Base-by-base conservation (phyloP, 495 filamentous ascomycete genomes). In the Penicillium waksmanii region DNA sequence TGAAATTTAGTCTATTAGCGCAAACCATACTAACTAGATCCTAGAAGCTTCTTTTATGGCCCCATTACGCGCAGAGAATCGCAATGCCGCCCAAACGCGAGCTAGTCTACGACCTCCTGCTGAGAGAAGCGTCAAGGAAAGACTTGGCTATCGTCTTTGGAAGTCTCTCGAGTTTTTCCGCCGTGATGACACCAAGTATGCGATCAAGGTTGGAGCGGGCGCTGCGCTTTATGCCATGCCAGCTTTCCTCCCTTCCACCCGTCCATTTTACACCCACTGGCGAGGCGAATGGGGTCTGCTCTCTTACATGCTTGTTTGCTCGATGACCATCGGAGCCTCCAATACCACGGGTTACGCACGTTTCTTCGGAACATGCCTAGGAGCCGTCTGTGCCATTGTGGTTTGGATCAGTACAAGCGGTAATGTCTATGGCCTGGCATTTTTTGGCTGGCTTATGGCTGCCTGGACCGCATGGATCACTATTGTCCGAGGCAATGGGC, bases 271-370 rank as follows among this genome's bases (percentile, higher is more conserved):
- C 66, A 80, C 84, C 19, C 89, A 89, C 62, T 98, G 93, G 93
- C 80, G 94, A 64, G 95, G 94, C 1, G 95, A 98, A 81, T 98
- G 95, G 95, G 95, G 94, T 12, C 79, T 98, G 1, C 71, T 98
- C 38, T 97, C 94, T 0, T 98, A 96, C 76, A 98, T 98, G 95
- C 83, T 98, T 54, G 95, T 98, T 17, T 97, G 94, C 71, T 90
- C 90, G 6, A 97, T 97, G 94, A 98, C 94, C 0, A 92, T 97
- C 42, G 95, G 95, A 10, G 90, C 94, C 18, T 90, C 92, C 13
- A 98, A 98, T 65, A 96, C 93, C 18, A 96, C 94, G 5, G 92
- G 92, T 4, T 85, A 82, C 74, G 82, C 91, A 54, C 87, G 95
- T 58, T 95, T 97, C 64, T 74, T 89, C n/a, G 95, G 95, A 53